Evolutionary conservation across 768 basidiomycete species (phyloP).

Genomic region (Amanita rubescens): DNA sequence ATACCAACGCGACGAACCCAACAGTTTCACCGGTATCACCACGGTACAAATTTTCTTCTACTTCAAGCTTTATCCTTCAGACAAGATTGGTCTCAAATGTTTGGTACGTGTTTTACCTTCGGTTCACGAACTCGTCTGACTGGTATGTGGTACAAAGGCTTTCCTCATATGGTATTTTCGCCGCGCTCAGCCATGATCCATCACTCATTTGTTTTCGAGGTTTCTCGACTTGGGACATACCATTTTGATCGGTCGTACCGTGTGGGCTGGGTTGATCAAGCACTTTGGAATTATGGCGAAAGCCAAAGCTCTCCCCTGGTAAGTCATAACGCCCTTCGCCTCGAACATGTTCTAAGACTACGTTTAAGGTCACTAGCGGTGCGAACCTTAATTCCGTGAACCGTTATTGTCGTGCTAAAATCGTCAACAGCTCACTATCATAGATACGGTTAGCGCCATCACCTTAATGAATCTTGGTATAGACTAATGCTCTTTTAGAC

Average conservation of each 20-base stretch:
- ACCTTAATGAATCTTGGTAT: not conserved
- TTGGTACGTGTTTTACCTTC: conserved; percentile 21
- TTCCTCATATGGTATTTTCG: conserved; percentile 19
- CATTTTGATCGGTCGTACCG: conserved; percentile 25
- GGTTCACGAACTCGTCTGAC: no score
- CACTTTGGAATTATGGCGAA: conserved; percentile 31
- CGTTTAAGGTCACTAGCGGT: conserved; percentile 31
- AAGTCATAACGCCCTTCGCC: not conserved
- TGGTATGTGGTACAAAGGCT: conserved; percentile 15
- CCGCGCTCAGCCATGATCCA: not conserved
- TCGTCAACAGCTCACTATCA: conserved; percentile 26
- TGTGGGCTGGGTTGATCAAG: conserved; percentile 35
- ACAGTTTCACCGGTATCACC: conserved; percentile 35
- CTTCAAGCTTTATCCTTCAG: conserved; percentile 30
- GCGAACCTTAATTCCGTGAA: not conserved
- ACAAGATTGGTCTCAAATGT: conserved; percentile 21
- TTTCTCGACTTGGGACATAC: conserved; percentile 29
- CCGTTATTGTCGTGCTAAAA: not conserved
- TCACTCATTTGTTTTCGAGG: conserved; percentile 8
- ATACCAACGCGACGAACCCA: not conserved
- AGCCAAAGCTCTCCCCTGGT: conserved; percentile 42
- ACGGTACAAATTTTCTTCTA: conserved; percentile 32
- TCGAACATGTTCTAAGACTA: not conserved
- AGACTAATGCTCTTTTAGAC: conserved; percentile 21
- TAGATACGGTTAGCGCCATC: conserved; percentile 23